Conservation (phyloP, 306 rosid genomes). For the Vigna hirtella region DNA sequence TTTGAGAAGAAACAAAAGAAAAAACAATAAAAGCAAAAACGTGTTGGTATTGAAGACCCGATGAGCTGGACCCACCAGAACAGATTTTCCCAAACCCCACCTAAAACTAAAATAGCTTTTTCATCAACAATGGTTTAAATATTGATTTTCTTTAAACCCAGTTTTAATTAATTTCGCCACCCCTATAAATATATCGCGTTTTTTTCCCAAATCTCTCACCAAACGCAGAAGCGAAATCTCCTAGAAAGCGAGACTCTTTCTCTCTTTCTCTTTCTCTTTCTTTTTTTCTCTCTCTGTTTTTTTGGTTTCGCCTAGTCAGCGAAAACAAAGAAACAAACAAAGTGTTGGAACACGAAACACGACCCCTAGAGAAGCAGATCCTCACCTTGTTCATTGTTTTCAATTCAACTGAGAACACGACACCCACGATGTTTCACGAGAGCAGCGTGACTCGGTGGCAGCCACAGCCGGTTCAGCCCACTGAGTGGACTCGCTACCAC, state of each 20-base stretch:
- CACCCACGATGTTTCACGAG: slow-evolving; percentile 57
- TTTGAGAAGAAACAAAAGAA: slow-evolving; percentile 2
- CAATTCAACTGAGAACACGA: slow-evolving; percentile 39
- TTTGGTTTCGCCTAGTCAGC: slow-evolving; percentile 21
- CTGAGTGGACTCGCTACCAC: slow-evolving; percentile 71
- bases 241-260: slow-evolving; percentile 50
- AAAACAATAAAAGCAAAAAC: slow-evolving; percentile 63
- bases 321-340: slow-evolving; percentile 12
- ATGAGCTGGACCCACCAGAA: slow-evolving; percentile 57
- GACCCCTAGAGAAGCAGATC: not conserved
- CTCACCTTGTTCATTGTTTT: not conserved
- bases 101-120: slow-evolving; percentile 28
- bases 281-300: not conserved
- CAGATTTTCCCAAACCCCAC: slow-evolving; percentile 47
- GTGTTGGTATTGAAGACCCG: slow-evolving; percentile 60
- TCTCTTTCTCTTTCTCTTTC: not conserved
- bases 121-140: not conserved
- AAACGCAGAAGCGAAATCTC: slow-evolving; percentile 59
- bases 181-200: slow-evolving; percentile 32
- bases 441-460: slow-evolving; percentile 45
- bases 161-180: not conserved
- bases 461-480: slow-evolving; percentile 40
- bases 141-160: not conserved
- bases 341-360: slow-evolving; percentile 35
- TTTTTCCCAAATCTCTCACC: slow-evolving; percentile 48